Conservation (phyloP, 1,284 basidiomycete genomes). For the Tilletia caries region DNA sequence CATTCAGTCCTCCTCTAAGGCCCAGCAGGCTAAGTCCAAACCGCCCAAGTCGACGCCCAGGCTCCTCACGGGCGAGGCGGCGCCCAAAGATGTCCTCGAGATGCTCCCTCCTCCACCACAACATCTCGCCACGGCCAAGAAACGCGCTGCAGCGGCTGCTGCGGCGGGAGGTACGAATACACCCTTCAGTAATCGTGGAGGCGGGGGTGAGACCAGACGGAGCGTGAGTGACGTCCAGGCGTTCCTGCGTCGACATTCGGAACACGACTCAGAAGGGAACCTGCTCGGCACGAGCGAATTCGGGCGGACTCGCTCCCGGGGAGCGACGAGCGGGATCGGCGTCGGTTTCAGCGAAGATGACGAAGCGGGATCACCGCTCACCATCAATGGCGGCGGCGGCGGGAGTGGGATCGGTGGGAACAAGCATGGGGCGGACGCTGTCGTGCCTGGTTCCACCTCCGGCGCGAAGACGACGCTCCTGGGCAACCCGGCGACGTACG, state of each 20-base stretch:
- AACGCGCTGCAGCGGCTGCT: slow-evolving; percentile 13
- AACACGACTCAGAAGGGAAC: slow-evolving; percentile 16
- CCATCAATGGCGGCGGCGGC: not conserved
- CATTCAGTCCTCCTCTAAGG: slow-evolving; percentile 36
- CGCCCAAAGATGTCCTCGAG: slow-evolving; percentile 28
- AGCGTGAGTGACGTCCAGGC: slow-evolving; percentile 19
- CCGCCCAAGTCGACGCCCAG: slow-evolving; percentile 20
- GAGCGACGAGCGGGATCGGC: slow-evolving; percentile 14
- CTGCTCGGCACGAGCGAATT: slow-evolving; percentile 19
- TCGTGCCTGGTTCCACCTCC: slow-evolving; percentile 24
- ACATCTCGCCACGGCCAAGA: slow-evolving; percentile 24
- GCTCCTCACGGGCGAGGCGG: slow-evolving; percentile 40
- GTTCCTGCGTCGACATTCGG: slow-evolving; percentile 27
- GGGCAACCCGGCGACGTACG: slow-evolving; percentile 26
- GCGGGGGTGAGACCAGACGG: slow-evolving; percentile 22
- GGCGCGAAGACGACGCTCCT: slow-evolving; percentile 23
- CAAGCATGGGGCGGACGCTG: slow-evolving; percentile 10
- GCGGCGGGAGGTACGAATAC: slow-evolving; percentile 6
- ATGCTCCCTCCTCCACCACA: slow-evolving; percentile 22
- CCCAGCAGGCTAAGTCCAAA: slow-evolving; percentile 18
- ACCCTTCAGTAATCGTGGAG: slow-evolving; percentile 14
- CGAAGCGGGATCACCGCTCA: too few relatives aligned
- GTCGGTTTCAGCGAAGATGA: slow-evolving; percentile 1
- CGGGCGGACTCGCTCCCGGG: slow-evolving; percentile 24
- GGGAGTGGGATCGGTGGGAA: too few relatives aligned